Evolutionary conservation across 2,329 filamentous ascomycete genomes (phyloP).

Genomic region (Bipolaris gigantea): DNA sequence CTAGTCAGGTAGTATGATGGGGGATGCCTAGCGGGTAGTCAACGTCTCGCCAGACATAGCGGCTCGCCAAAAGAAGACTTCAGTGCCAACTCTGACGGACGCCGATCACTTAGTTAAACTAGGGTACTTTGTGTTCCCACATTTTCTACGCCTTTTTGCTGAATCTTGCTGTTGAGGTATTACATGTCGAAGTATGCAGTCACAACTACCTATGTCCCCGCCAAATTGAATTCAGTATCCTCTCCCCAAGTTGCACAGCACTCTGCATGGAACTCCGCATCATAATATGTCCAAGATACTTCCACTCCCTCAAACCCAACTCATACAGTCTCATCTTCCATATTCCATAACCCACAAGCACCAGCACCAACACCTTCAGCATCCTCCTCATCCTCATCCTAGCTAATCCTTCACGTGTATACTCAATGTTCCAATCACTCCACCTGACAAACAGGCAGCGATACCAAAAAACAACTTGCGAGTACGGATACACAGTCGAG

Average conservation of each 20-base stretch:
- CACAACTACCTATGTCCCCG: not conserved
- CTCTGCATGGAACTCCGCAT: conserved; percentile 15
- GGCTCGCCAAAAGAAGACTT: not conserved
- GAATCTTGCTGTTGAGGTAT: not conserved
- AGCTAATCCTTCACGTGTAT: conserved; percentile 53
- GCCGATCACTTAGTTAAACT: not conserved
- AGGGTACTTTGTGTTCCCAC: not conserved
- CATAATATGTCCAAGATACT: conserved; percentile 8
- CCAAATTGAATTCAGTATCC: conserved; percentile 5
- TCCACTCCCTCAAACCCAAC: conserved; percentile 26
- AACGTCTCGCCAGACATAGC: not conserved
- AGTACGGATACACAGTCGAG: conserved; percentile 69
- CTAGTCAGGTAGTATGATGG: not conserved
- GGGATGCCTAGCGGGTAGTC: not conserved
- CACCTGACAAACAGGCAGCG: conserved; percentile 58
- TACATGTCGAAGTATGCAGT: not conserved
- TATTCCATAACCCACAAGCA: conserved; percentile 25
- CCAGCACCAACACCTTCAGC: conserved; percentile 21
- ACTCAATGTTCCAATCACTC: conserved; percentile 57
- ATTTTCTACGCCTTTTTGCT: not conserved
- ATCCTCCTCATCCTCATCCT: conserved; percentile 31
- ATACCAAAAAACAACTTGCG: conserved; percentile 55
- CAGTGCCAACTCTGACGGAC: not conserved
- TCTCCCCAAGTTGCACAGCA: conserved; percentile 5
- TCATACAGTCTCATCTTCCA: conserved; percentile 34